Evolutionary conservation across 129 eudicot species (phyloP).

Genomic region (Chrysanthemum makinoi): DNA sequence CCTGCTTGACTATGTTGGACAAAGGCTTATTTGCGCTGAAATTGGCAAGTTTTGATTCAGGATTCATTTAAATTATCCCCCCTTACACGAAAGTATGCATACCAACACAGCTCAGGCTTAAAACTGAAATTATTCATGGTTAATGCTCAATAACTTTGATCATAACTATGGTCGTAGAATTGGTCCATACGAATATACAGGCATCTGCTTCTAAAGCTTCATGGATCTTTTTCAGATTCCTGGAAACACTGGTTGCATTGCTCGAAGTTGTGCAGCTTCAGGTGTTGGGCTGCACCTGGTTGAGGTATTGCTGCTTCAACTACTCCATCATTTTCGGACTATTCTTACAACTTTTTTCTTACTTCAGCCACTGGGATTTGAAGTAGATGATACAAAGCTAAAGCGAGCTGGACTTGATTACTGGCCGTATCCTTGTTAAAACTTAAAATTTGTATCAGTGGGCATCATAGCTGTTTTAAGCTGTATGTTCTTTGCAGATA

Average conservation of each 20-base stretch:
- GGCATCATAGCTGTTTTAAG: neutral
- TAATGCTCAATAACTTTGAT: too few species aligned
- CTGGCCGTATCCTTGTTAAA: constrained; percentile 93
- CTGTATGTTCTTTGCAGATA: neutral
- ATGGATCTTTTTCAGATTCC: constrained; percentile 68
- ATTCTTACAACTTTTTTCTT: constrained; percentile 15
- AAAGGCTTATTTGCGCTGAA: neutral
- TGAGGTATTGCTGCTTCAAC: constrained; percentile 46
- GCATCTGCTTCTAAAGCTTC: constrained; percentile 2
- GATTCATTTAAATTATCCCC: too few species aligned
- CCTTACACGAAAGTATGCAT: too few species aligned
- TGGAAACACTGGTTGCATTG: constrained; percentile 92
- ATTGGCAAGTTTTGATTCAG: too few species aligned
- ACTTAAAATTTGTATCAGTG: neutral
- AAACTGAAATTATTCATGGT: too few species aligned
- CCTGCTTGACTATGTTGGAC: constrained; percentile 3
- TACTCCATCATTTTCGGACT: neutral
- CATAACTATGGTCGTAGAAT: neutral
- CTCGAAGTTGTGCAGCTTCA: constrained; percentile 97
- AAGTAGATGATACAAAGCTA: constrained; percentile 80
- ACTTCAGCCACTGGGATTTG: constrained; percentile 84
- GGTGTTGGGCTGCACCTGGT: constrained; percentile 88
- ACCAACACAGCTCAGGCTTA: too few species aligned
- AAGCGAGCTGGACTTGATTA: constrained; percentile 99
- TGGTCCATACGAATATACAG: neutral